phyloP scores from a whole-genome alignment of 129 eudicot species.

The Centaurea solstitialis region DNA sequence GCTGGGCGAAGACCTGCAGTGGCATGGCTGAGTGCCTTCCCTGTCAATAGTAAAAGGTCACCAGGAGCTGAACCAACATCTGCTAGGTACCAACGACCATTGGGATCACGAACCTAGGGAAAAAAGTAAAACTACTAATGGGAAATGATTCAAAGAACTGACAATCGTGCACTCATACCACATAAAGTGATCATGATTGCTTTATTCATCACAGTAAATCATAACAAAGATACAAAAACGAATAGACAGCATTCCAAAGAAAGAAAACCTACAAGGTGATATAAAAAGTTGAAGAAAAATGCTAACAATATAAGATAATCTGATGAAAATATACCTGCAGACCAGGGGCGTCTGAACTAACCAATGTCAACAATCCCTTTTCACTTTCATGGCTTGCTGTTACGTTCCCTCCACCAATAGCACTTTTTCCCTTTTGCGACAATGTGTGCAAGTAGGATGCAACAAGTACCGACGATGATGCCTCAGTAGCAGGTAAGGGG shows the following conservation, averaged over 20 bases:
- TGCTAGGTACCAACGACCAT: constrained; percentile 96
- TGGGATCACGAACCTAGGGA: constrained; percentile 93
- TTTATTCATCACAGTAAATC: background rate
- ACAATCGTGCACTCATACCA: background rate
- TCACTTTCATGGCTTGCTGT: constrained; percentile 66
- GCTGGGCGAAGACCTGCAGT: constrained; percentile 95
- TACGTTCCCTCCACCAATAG: constrained; percentile 67
- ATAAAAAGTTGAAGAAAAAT: background rate
- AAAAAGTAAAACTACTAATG: constrained; percentile 30
- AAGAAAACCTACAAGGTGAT: constrained; percentile 14
- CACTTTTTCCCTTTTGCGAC: constrained; percentile 68
- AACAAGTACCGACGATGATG: constrained; percentile 90
- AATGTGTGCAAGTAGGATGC: constrained; percentile 59
- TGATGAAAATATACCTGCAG: constrained; percentile 58
- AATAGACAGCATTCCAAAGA: background rate
- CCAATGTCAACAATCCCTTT: constrained; percentile 83
- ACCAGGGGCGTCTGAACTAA: constrained; percentile 78
- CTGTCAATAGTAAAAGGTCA: constrained; percentile 77
- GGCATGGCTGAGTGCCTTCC: constrained; percentile 91
- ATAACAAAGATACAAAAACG: background rate
- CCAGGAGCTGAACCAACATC: constrained; percentile 70
- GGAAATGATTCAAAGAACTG: constrained; percentile 22
- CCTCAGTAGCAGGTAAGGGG: constrained; percentile 83
- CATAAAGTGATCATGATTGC: background rate
- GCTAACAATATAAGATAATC: constrained; percentile 3